These are phyloP conservation scores for Leishmania gerbilli DNA, from an alignment of 208 protist genomes.

Conservation along the genomic window DNA sequence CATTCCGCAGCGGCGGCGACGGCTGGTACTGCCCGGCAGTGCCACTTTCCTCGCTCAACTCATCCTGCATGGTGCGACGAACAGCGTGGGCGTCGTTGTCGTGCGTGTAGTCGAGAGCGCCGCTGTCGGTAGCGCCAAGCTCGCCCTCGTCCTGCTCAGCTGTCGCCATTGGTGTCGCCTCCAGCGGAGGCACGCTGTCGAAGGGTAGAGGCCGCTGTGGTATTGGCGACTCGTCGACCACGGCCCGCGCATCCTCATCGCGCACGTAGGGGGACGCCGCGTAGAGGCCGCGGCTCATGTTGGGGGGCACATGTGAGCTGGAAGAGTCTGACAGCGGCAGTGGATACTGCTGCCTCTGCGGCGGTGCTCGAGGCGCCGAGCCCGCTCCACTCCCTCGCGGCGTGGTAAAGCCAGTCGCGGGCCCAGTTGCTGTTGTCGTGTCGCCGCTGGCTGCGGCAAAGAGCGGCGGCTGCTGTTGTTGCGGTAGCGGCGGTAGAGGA, in stretches of 20 bases:
- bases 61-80: not conserved
- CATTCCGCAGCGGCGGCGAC: not conserved
- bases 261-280: slow-evolving; percentile 28
- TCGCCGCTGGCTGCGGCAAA: not conserved
- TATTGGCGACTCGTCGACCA: slow-evolving; percentile 25
- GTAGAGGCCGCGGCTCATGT: slow-evolving; percentile 18
- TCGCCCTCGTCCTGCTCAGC: slow-evolving; percentile 2
- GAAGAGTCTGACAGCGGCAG: not conserved
- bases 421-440: not conserved
- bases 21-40: not conserved
- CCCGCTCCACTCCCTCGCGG: not conserved
- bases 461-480: not conserved
- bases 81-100: not conserved
- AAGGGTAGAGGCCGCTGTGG: slow-evolving; percentile 25
- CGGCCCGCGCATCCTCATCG: slow-evolving; percentile 8
- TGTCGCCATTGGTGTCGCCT: not conserved
- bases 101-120: not conserved
- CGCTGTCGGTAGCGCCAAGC: not conserved
- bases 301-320: not conserved
- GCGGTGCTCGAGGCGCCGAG: not conserved
- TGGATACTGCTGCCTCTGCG: not conserved
- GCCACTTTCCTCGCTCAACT: not conserved
- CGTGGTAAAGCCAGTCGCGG: slow-evolving; percentile 4
- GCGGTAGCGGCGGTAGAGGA: not conserved
- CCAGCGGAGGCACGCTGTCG: slow-evolving; percentile 13